Evolutionary conservation across 495 filamentous ascomycete species (phyloP), one percentile per base, ranked within the genome.

Genomic region (Lasiosphaeria ovina): DNA sequence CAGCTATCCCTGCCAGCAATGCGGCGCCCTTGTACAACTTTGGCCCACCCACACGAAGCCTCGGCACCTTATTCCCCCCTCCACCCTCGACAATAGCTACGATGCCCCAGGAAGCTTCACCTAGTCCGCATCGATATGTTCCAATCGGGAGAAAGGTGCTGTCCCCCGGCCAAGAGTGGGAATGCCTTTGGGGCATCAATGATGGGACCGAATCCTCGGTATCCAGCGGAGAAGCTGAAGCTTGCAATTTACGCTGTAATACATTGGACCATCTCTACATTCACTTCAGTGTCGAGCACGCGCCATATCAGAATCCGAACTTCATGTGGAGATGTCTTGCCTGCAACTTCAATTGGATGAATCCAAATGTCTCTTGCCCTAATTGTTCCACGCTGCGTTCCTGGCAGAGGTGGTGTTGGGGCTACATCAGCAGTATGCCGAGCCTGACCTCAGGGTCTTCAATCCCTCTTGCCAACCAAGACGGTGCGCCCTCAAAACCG

Each of bases 351-450:
- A 16, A 51, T 34, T 45, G 11, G 17, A 6, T 3, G 0, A 31
- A 49, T 34, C 12, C 34, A 34, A 3, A 9, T 11, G 6, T 0
- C 33, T 7, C 33, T 3, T 55, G 47, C 38, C 6, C 38, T 31
- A 32, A 14, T 8, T 53, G 53, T 10, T 12, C 16, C 4, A 3
- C 4, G 1, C n/a, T n/a, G 34, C 1, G 40, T 6, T 45, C 5
- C 3, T 59, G 58, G 61, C 36, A 62, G n/a, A 32, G 9, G 16
- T 64, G 62, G 55, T 54, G 38, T 8, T 58, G 51, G 34, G 58
- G 38, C 9, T 33, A 14, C 3, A 24, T 57, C 42, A 50, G 31
- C 49, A 34, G 8, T n/a, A n/a, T 48, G 0, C 35, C 58, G 7
- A 50, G 38, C 12, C 47, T 56, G 50, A 40, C 56, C 1, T 64